Base-by-base conservation (phyloP, 1,284 basidiomycete genomes). In the Trichosporon ovoides region DNA sequence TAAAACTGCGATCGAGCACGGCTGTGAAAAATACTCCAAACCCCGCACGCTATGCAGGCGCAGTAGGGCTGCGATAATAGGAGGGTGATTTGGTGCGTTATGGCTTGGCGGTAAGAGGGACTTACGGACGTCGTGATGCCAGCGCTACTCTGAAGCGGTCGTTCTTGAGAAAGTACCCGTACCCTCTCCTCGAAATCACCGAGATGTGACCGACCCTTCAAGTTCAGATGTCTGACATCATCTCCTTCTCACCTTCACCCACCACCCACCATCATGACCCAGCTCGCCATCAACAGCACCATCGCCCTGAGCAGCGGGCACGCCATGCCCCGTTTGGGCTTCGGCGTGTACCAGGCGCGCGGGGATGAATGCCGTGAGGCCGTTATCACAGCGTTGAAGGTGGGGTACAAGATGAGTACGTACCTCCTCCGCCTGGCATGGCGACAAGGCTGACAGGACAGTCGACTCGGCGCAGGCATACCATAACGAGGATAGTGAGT, bases 401-500 rank as follows among this genome's bases (percentile, higher is more conserved):
- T 79, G n/a, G 90, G 89, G 4, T 93, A 91, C 71, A 82, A 83
- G 31, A 72, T 73, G 58, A 61, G 87, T 85, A 58, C 57, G 74
- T n/a, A n/a, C n/a, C n/a, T n/a, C 62, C 3, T 1, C 6, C 11
- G 13, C 12, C 5, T 14, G 18, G 12, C 61, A 62, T 9, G 63
- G n/a, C n/a, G n/a, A n/a, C 62, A 40, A 49, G 46, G 40, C 55
- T 62, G 55, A 40, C 40, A n/a, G 24, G 13, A 34, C 48, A 64
- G 66, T 75, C 55, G 72, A 78, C 65, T 67, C 68, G 12, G 88
- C 88, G 0, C 85, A 87, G 63, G 79, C 79, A n/a, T 92, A 92
- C 74, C 77, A 78, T 51, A 92, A 91, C 67, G 89, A 93, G 70
- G 80, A 80, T 85, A 76, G 81, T 91, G 67, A 88, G 88, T 87